These are phyloP conservation scores for Kentomonas sorsogonicus DNA, from an alignment of 208 protist species.

Conservation along the genomic window DNA sequence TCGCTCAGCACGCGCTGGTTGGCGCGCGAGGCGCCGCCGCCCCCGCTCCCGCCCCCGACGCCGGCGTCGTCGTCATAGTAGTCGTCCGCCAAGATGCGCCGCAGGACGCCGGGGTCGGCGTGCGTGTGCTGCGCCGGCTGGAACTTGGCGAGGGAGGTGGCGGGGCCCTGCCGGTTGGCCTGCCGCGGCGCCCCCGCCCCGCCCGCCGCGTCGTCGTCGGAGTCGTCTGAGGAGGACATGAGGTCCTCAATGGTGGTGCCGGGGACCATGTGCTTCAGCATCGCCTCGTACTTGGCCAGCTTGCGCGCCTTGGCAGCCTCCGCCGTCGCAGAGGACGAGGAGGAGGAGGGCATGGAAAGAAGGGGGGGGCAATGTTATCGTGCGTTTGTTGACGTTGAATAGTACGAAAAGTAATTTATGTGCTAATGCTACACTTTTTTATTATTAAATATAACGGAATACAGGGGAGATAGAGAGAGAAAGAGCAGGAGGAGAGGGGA, in stretches of 20 bases:
- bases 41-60: conserved; percentile 24
- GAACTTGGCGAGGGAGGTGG: conserved; percentile 75
- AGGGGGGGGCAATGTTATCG: neutral
- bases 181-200: conserved; percentile 15
- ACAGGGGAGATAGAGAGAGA: neutral
- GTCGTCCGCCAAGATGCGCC: conserved; percentile 67
- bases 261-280: conserved; percentile 79
- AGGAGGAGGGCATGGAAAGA: neutral
- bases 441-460: neutral
- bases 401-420: too few species aligned
- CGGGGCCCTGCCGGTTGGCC: conserved; percentile 54
- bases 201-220: conserved; percentile 35
- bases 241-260: conserved; percentile 74
- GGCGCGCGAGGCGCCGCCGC: conserved; percentile 44
- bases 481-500: neutral
- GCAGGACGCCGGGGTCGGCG: conserved; percentile 48
- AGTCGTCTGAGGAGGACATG: conserved; percentile 42
- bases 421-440: too few species aligned
- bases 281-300: conserved; percentile 21
- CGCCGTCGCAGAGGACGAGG: neutral
- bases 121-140: conserved; percentile 84
- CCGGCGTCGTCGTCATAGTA: conserved; percentile 27
- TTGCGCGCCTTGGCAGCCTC: neutral
- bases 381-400: neutral
- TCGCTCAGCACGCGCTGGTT: conserved; percentile 83